These are phyloP conservation scores for Salix dunnii DNA, from an alignment of 345 rosid genomes.

Conservation along the genomic window DNA sequence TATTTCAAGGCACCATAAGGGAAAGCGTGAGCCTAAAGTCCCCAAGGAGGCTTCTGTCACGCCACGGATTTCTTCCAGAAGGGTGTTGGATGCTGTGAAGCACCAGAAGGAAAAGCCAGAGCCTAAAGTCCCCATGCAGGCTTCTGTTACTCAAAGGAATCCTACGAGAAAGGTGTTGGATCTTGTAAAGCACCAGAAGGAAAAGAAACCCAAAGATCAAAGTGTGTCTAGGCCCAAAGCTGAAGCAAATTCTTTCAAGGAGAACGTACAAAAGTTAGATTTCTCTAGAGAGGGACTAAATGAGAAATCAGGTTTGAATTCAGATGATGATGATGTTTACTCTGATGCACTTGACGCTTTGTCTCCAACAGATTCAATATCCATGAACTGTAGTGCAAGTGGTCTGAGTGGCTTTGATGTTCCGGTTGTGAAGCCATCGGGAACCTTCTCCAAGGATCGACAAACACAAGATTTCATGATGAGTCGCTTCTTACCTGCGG, in stretches of 20 bases:
- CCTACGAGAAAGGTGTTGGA: slow-evolving; percentile 36
- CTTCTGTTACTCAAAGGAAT: slow-evolving; percentile 34
- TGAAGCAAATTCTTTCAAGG: slow-evolving; percentile 6
- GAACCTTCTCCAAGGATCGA: slow-evolving; percentile 46
- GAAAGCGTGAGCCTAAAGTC: slow-evolving; percentile 7
- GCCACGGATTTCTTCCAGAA: neutral
- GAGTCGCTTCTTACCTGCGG: slow-evolving; percentile 93
- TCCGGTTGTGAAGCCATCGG: slow-evolving; percentile 36
- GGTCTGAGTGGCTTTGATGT: slow-evolving; percentile 58
- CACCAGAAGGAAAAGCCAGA: slow-evolving; percentile 8
- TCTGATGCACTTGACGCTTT: slow-evolving; percentile 72
- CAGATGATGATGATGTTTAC: slow-evolving; percentile 46
- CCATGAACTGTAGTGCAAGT: slow-evolving; percentile 51
- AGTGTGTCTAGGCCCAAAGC: slow-evolving; percentile 5
- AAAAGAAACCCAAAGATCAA: slow-evolving; percentile 20
- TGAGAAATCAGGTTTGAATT: slow-evolving; percentile 21
- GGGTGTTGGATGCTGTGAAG: neutral
- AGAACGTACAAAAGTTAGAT: slow-evolving; percentile 18
- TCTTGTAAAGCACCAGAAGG: slow-evolving; percentile 26
- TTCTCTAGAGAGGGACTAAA: slow-evolving; percentile 20
- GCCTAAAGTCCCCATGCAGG: slow-evolving; percentile 17
- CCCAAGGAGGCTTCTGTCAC: neutral
- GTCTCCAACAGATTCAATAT: slow-evolving; percentile 50
- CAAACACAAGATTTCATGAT: slow-evolving; percentile 79
- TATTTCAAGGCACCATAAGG: slow-evolving; percentile 25